These are phyloP conservation scores for Sordariomycetes sp. DNA, from an alignment of 2,329 filamentous ascomycete genomes.

Conservation along the genomic window DNA sequence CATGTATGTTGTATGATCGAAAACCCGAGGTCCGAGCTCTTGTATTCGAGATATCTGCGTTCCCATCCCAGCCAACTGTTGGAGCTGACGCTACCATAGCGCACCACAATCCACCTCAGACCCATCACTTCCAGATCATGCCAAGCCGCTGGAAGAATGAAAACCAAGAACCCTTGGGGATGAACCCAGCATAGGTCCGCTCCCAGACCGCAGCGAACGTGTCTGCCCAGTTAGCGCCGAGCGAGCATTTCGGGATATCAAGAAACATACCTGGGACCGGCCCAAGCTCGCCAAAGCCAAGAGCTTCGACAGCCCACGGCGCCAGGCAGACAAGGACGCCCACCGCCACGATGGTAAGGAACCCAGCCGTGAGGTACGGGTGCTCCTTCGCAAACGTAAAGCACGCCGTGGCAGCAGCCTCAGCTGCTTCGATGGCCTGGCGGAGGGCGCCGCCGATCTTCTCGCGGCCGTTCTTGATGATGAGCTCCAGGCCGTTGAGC, in stretches of 20 bases:
- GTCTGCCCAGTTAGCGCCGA: background rate
- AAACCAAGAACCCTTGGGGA: background rate
- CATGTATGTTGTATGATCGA: too few species aligned
- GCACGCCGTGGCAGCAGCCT: background rate
- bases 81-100: too few species aligned
- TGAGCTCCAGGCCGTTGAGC: constrained; percentile 4
- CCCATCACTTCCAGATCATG: background rate
- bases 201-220: background rate
- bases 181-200: background rate
- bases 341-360: constrained; percentile 6
- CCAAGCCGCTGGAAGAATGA: background rate
- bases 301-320: constrained; percentile 7
- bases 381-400: constrained; percentile 5
- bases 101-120: background rate
- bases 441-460: constrained; percentile 5
- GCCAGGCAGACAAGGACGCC: constrained; percentile 6
- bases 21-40: too few species aligned
- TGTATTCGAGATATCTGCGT: too few species aligned
- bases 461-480: constrained; percentile 4
- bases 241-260: background rate
- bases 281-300: constrained; percentile 7
- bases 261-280: background rate
- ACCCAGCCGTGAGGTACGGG: background rate
- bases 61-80: too few species aligned
- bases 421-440: constrained; percentile 6